Evolutionary conservation across 345 rosid genomes (phyloP), one percentile per base, ranked within the genome.

Genomic region (Crucihimalaya himalaica): DNA sequence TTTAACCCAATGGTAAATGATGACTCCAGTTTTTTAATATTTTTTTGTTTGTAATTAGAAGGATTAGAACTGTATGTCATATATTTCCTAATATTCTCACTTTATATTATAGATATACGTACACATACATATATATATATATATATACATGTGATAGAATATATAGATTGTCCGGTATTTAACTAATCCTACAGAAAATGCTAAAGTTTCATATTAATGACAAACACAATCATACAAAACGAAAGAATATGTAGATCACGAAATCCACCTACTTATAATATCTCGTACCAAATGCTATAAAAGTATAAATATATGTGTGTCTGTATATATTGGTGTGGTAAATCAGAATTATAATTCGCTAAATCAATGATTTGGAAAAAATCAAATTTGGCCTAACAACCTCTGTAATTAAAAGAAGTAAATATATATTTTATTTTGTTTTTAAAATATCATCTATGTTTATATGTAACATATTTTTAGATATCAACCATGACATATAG

Each of bases 211-310:
- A 25, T 53, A 68, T 40, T 53, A 69, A 54, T 69, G 80, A 76
- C 80, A 63, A 76, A 25, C 80, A 70, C 75, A 76, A 76, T 76
- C 60, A 70, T 70, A 76, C 80, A 70, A 54, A 63, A 63, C 43
- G 19, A 63, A 76, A 63, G 75, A 76, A 76, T 76, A 76, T 76
- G 40, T 69, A 35, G 80, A 76, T 76, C 52, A 54, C 60, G 75
- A 76, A 70, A 76, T 76, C 71, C 60, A 76, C 75, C 75, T 3
- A 74, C 78, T 74, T 29, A 68, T 68, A 51, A 28, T 68, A 61
- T 75, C 21, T 15, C 48, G 61, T 62, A 63, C 66, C 53, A 63
- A 54, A 19, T 43, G 28, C 19, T 34, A 23, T 46, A 52, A 8
- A 68, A 31, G 37, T 43, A 73, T 31, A 13, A 13, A 31, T 21